These are phyloP conservation scores for Chenopodium formosanum DNA, from an alignment of 148 eudicot species.

Conservation along the genomic window DNA sequence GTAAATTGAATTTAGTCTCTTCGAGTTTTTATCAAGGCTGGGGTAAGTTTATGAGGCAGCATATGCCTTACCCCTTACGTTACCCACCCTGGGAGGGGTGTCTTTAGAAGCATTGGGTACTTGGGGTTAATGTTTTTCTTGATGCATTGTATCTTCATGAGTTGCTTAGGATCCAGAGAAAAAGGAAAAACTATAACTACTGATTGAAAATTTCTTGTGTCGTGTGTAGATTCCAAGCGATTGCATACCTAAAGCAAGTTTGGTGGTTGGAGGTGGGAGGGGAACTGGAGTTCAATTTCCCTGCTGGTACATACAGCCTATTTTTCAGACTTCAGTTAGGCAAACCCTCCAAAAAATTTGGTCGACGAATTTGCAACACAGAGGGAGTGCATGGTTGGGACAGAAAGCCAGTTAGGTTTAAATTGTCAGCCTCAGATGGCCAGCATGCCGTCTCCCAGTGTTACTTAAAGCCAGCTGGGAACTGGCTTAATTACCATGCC, in stretches of 20 bases:
- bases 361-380: slow-evolving; percentile 28
- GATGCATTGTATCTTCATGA: background rate
- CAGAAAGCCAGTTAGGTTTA: slow-evolving; percentile 57
- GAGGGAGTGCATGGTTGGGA: slow-evolving; percentile 73
- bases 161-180: background rate
- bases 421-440: slow-evolving; percentile 39
- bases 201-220: background rate
- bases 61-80: background rate
- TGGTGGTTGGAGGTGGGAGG: slow-evolving; percentile 87
- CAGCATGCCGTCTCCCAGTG: slow-evolving; percentile 38
- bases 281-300: slow-evolving; percentile 54
- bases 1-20: background rate
- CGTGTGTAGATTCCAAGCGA: slow-evolving; percentile 48
- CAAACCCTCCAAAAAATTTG: slow-evolving; percentile 29
- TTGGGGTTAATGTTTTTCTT: background rate
- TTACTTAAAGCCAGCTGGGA: slow-evolving; percentile 40
- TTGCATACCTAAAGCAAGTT: slow-evolving; percentile 69
- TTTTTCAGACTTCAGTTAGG: slow-evolving; percentile 63
- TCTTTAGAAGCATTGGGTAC: background rate
- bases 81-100: background rate
- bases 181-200: background rate
- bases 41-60: background rate
- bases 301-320: slow-evolving; percentile 51
- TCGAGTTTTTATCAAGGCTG: background rate
- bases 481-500: slow-evolving; percentile 52